These are phyloP conservation scores for Petunia hybrid DNA, from an alignment of 305 asterid species.

Conservation along the genomic window DNA sequence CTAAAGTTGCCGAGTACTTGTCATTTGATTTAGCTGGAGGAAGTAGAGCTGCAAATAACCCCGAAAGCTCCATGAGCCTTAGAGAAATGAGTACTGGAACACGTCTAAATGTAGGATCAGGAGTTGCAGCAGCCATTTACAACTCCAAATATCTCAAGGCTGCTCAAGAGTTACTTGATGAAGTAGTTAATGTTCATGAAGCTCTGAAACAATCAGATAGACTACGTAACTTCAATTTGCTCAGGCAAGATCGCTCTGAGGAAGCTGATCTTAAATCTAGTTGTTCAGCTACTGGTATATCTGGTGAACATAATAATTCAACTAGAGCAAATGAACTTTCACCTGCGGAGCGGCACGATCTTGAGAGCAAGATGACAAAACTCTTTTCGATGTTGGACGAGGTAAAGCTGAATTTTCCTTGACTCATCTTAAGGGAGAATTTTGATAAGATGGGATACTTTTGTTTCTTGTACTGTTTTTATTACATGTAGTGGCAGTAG, in stretches of 20 bases:
- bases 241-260: slow-evolving; percentile 44
- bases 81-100: slow-evolving; percentile 45
- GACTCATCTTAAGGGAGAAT: background rate
- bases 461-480: slow-evolving; percentile 12
- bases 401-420: slow-evolving; percentile 43
- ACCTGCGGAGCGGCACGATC: slow-evolving; percentile 56
- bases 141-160: slow-evolving; percentile 65
- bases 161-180: slow-evolving; percentile 68
- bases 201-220: slow-evolving; percentile 48
- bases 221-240: slow-evolving; percentile 36
- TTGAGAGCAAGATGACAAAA: slow-evolving; percentile 60
- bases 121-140: slow-evolving; percentile 46
- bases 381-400: slow-evolving; percentile 69
- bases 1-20: slow-evolving; percentile 55
- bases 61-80: slow-evolving; percentile 41
- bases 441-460: background rate
- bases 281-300: slow-evolving; percentile 34
- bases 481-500: background rate
- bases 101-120: slow-evolving; percentile 40
- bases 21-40: slow-evolving; percentile 55
- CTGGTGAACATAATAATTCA: slow-evolving; percentile 45
- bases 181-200: slow-evolving; percentile 61
- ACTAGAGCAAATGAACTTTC: slow-evolving; percentile 49
- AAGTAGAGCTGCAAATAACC: slow-evolving; percentile 39
- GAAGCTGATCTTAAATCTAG: slow-evolving; percentile 46